phyloP scores from a whole-genome alignment of 2,329 filamentous ascomycete genomes.

The Cladophialophora carrionii region DNA sequence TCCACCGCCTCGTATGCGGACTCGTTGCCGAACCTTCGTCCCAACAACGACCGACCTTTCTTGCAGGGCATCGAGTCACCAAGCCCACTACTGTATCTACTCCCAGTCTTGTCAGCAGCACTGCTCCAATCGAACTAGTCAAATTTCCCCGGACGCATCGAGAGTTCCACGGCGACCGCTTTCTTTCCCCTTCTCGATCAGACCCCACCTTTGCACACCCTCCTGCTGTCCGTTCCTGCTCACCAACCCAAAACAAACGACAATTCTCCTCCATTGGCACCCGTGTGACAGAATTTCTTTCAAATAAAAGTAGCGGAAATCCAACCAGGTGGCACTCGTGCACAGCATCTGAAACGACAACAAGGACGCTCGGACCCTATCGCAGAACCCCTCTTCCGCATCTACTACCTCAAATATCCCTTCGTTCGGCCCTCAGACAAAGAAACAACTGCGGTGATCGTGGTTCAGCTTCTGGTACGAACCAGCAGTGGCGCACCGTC shows the following conservation, averaged over 20 bases:
- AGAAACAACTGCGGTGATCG: conserved; percentile 1
- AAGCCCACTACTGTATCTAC: background rate
- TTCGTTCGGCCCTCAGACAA: background rate
- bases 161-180: conserved; percentile 9
- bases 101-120: background rate
- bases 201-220: conserved; percentile 17
- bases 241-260: conserved; percentile 13
- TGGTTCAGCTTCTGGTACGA: background rate
- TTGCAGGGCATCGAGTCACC: background rate
- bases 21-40: background rate
- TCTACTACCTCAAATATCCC: conserved; percentile 3
- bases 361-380: conserved; percentile 8
- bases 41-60: background rate
- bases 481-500: background rate
- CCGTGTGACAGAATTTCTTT: background rate
- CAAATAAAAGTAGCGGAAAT: background rate
- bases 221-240: conserved; percentile 5
- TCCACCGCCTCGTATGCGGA: background rate
- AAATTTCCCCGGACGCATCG: conserved; percentile 17
- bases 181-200: background rate
- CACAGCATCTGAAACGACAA: conserved; percentile 11
- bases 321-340: background rate
- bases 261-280: conserved; percentile 16
- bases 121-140: background rate
- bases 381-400: conserved; percentile 6